phyloP scores from a whole-genome alignment of 2,329 filamentous ascomycete genomes.

The Cladosporium halotolerans region DNA sequence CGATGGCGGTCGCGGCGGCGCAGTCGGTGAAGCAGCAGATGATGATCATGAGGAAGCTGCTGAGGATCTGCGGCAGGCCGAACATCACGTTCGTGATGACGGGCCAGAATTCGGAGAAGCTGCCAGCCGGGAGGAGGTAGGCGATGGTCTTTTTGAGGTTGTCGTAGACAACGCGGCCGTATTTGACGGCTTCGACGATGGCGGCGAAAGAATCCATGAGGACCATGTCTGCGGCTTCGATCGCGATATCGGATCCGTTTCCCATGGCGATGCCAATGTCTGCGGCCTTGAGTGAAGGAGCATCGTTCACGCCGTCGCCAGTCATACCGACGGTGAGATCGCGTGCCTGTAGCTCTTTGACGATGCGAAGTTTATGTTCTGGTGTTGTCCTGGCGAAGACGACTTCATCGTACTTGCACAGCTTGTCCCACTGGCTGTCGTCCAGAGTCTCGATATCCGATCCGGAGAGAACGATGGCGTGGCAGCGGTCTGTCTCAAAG shows the following conservation, averaged over 20 bases:
- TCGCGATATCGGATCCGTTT: slow-evolving; percentile 54
- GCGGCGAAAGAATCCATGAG: slow-evolving; percentile 64
- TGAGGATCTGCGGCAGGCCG: slow-evolving; percentile 66
- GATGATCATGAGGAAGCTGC: slow-evolving; percentile 62
- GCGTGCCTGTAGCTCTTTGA: slow-evolving; percentile 63
- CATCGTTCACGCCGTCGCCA: slow-evolving; percentile 45
- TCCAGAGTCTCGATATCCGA: slow-evolving; percentile 60
- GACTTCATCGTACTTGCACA: slow-evolving; percentile 62
- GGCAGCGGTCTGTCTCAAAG: slow-evolving; percentile 20
- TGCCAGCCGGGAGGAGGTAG: slow-evolving; percentile 68
- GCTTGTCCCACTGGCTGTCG: slow-evolving; percentile 61
- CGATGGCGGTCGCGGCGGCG: slow-evolving; percentile 63
- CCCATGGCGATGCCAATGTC: slow-evolving; percentile 56
- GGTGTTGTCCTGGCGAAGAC: slow-evolving; percentile 72
- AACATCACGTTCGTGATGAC: slow-evolving; percentile 68
- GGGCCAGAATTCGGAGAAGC: slow-evolving; percentile 71
- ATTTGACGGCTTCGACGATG: slow-evolving; percentile 65
- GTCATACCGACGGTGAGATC: slow-evolving; percentile 52
- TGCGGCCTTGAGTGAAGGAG: slow-evolving; percentile 52
- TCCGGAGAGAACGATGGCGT: slow-evolving; percentile 58
- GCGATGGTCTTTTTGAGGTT: slow-evolving; percentile 71
- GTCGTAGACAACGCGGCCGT: slow-evolving; percentile 70
- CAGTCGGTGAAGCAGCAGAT: slow-evolving; percentile 68
- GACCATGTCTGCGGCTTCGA: slow-evolving; percentile 58
- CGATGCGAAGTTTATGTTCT: slow-evolving; percentile 72